These are phyloP conservation scores for Sugiyamaella pinicola DNA, from an alignment of 1,139 yeast genomes.

Conservation along the genomic window DNA sequence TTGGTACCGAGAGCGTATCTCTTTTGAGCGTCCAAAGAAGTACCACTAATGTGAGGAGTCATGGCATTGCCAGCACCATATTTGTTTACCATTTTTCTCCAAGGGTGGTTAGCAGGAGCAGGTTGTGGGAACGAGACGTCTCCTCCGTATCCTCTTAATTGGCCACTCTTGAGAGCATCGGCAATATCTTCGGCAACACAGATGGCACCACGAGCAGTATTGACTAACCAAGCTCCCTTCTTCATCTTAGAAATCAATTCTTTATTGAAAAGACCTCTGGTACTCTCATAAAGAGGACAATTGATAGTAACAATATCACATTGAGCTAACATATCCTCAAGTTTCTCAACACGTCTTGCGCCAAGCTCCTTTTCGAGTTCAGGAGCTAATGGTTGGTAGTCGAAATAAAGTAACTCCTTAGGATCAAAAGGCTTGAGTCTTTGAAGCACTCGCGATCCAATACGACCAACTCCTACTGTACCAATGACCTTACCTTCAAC, in stretches of 20 bases:
- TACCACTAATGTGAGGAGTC: slow-evolving; percentile 84
- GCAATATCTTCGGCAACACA: slow-evolving; percentile 74
- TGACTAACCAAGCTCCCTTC: slow-evolving; percentile 74
- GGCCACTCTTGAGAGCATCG: slow-evolving; percentile 69
- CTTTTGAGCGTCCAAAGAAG: slow-evolving; percentile 76
- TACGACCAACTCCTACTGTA: slow-evolving; percentile 82
- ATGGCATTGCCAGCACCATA: slow-evolving; percentile 79
- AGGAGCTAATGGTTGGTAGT: slow-evolving; percentile 68
- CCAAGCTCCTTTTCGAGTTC: slow-evolving; percentile 59
- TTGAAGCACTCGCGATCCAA: slow-evolving; percentile 75
- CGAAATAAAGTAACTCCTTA: slow-evolving; percentile 70
- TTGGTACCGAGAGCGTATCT: slow-evolving; percentile 73
- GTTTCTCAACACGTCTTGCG: slow-evolving; percentile 61
- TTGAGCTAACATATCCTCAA: slow-evolving; percentile 68
- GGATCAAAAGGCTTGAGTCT: slow-evolving; percentile 75
- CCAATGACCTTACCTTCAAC: slow-evolving; percentile 75
- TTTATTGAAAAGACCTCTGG: slow-evolving; percentile 69
- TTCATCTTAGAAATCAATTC: slow-evolving; percentile 70
- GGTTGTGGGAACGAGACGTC: slow-evolving; percentile 83
- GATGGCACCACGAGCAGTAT: slow-evolving; percentile 86
- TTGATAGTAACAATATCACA: slow-evolving; percentile 79
- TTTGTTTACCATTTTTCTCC: slow-evolving; percentile 69
- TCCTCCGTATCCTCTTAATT: slow-evolving; percentile 78
- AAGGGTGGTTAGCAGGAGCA: slow-evolving; percentile 73
- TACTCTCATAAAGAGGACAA: slow-evolving; percentile 73